A percentile compares a stretch with the other conserved stretches of the same genome.
phyloP scores from a whole-genome alignment of 768 basidiomycete species.

The Coprinopsis marcescibilis region DNA sequence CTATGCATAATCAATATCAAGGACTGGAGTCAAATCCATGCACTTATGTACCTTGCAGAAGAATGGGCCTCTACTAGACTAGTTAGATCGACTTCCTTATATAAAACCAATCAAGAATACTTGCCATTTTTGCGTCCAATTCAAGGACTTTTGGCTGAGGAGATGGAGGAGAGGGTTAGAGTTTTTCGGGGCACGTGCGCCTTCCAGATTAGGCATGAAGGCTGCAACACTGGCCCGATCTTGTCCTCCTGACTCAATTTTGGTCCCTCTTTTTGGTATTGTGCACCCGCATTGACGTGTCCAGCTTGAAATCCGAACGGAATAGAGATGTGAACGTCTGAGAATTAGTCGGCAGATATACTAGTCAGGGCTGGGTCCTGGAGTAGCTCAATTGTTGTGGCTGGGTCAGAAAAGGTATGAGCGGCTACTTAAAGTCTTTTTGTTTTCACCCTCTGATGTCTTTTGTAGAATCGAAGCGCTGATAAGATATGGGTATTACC shows the following conservation, averaged over 20 bases:
- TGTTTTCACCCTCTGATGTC: not conserved
- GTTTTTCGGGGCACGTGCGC: conserved; percentile 22
- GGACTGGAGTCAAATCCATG: conserved; percentile 3
- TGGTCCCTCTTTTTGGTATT: too few relatives aligned
- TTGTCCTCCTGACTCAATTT: not conserved
- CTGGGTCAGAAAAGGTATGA: not conserved
- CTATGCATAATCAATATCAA: conserved; percentile 33
- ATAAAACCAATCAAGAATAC: conserved; percentile 7
- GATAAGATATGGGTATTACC: too few relatives aligned
- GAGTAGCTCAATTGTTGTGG: too few relatives aligned
- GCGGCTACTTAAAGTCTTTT: not conserved
- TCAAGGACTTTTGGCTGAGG: conserved; percentile 5
- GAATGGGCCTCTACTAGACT: conserved; percentile 56
- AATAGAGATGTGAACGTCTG: too few relatives aligned
- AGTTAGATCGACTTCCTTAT: conserved; percentile 2
- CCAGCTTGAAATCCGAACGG: too few relatives aligned
- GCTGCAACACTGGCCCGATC: conserved; percentile 1
- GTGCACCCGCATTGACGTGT: too few relatives aligned
- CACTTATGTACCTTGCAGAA: conserved; percentile 55
- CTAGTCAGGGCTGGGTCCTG: too few relatives aligned
- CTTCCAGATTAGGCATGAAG: conserved; percentile 6
- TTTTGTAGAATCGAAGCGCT: too few relatives aligned
- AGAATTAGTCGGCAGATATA: too few relatives aligned
- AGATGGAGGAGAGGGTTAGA: conserved; percentile 13
- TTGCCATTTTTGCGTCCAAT: conserved; percentile 29